Conservation (phyloP, 129 eudicot species). For the Rutidosis leptorrhynchoides region DNA sequence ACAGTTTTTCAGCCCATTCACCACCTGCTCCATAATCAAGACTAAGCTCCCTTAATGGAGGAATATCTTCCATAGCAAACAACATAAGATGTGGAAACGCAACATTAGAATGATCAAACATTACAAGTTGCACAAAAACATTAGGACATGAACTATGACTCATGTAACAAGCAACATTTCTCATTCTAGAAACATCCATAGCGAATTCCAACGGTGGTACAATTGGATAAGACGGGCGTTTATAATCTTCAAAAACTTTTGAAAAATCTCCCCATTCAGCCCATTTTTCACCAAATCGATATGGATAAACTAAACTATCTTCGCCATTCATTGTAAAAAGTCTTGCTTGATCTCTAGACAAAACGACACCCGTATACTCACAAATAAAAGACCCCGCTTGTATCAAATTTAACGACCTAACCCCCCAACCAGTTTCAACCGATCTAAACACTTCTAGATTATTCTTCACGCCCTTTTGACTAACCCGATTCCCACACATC, state of each 20-base stretch:
- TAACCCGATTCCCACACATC: slow-evolving; percentile 57
- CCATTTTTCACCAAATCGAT: slow-evolving; percentile 73
- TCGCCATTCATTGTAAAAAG: slow-evolving; percentile 71
- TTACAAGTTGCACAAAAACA: slow-evolving; percentile 70
- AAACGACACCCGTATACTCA: slow-evolving; percentile 71
- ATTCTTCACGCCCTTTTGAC: slow-evolving; percentile 58
- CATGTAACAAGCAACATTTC: slow-evolving; percentile 81
- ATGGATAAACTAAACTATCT: slow-evolving; percentile 64
- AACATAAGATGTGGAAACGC: slow-evolving; percentile 76
- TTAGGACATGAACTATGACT: slow-evolving; percentile 79
- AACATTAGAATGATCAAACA: slow-evolving; percentile 65
- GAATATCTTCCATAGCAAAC: slow-evolving; percentile 80
- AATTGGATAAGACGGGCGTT: slow-evolving; percentile 43
- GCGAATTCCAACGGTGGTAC: slow-evolving; percentile 71
- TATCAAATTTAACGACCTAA: slow-evolving; percentile 65
- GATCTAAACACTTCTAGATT: slow-evolving; percentile 68
- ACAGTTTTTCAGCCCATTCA: slow-evolving; percentile 50
- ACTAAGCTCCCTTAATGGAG: slow-evolving; percentile 84
- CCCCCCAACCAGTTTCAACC: slow-evolving; percentile 73
- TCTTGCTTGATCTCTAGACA: slow-evolving; percentile 59
- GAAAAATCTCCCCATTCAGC: slow-evolving; percentile 88
- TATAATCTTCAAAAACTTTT: slow-evolving; percentile 45
- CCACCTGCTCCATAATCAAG: slow-evolving; percentile 82
- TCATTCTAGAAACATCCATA: slow-evolving; percentile 72
- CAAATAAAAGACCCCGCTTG: slow-evolving; percentile 76